A percentile compares a stretch with the other conserved stretches of the same genome.
phyloP scores from a whole-genome alignment of 148 eudicot genomes.

The Persicaria tinctoria region DNA sequence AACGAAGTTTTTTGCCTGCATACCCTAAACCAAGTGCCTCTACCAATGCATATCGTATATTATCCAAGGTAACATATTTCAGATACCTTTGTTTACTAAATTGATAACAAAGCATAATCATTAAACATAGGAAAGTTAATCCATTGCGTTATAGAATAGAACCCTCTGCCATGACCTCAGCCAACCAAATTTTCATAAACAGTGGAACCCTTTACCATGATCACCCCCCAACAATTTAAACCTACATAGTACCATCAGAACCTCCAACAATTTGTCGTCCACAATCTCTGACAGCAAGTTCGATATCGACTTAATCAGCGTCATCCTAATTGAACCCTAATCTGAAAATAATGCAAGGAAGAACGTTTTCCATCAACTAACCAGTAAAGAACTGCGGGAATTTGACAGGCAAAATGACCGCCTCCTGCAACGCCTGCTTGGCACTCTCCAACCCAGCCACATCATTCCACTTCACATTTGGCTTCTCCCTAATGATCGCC shows the following conservation, averaged over 20 bases:
- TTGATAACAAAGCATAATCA: slow-evolving; percentile 7
- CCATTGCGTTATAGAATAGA: neutral
- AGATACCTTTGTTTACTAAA: neutral
- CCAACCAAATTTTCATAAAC: neutral
- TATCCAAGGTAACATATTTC: neutral
- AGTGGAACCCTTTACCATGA: neutral
- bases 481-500: slow-evolving; percentile 90
- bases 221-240: neutral
- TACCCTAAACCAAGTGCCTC: neutral
- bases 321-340: slow-evolving; percentile 1
- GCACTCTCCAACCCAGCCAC: slow-evolving; percentile 97
- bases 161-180: neutral
- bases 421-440: slow-evolving; percentile 96
- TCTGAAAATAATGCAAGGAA: neutral
- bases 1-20: neutral
- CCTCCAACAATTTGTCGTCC: neutral
- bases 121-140: neutral
- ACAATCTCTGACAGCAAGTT: neutral
- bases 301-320: neutral
- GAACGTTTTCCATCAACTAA: slow-evolving; percentile 18
- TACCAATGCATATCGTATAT: neutral
- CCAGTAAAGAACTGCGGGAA: slow-evolving; percentile 97
- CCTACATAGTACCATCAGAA: neutral
- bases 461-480: slow-evolving; percentile 94
- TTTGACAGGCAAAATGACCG: slow-evolving; percentile 92